Percentiles rank a stretch among this genome's conserved stretches.
Conservation (phyloP, 495 filamentous ascomycete species). For the Letharia columbiana region DNA sequence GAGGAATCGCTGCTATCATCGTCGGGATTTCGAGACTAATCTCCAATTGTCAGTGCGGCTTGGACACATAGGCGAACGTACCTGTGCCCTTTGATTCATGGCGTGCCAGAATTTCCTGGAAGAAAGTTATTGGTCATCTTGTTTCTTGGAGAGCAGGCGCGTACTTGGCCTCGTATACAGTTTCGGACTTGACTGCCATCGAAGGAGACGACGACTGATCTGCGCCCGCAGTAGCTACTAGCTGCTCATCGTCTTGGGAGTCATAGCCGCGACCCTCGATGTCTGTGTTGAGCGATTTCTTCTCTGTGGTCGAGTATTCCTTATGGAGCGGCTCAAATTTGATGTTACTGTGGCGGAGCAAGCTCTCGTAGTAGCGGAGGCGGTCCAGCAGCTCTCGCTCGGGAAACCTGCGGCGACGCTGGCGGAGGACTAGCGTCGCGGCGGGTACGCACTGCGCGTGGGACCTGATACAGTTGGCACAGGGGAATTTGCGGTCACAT, state of each 20-base stretch:
- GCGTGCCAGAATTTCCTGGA: constrained; percentile 42
- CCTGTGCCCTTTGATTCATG: constrained; percentile 39
- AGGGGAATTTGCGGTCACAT: constrained; percentile 49
- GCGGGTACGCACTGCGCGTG: constrained; percentile 40
- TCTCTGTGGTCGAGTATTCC: constrained; percentile 18
- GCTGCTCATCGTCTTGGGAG: constrained; percentile 25
- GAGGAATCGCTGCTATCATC: constrained; percentile 27
- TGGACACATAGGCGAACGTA: constrained; percentile 10
- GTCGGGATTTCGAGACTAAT: constrained; percentile 25
- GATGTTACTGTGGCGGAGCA: constrained; percentile 45
- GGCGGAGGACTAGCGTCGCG: constrained; percentile 34
- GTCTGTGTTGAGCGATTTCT: constrained; percentile 19
- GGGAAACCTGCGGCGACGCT: constrained; percentile 42
- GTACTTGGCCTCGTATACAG: constrained; percentile 36
- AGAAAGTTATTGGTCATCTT: constrained; percentile 23
- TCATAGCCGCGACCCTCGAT: constrained; percentile 17
- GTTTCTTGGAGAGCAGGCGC: constrained; percentile 13
- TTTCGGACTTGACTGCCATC: constrained; percentile 29
- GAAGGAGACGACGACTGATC: constrained; percentile 21
- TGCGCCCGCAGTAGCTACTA: constrained; percentile 12
- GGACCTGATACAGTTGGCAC: constrained; percentile 40
- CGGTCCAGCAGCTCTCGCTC: constrained; percentile 48
- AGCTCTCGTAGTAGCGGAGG: constrained; percentile 42
- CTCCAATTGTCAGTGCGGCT: constrained; percentile 21
- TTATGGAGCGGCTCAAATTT: constrained; percentile 44